Conservation (phyloP, 768 basidiomycete genomes). For the Russula sp. region DNA sequence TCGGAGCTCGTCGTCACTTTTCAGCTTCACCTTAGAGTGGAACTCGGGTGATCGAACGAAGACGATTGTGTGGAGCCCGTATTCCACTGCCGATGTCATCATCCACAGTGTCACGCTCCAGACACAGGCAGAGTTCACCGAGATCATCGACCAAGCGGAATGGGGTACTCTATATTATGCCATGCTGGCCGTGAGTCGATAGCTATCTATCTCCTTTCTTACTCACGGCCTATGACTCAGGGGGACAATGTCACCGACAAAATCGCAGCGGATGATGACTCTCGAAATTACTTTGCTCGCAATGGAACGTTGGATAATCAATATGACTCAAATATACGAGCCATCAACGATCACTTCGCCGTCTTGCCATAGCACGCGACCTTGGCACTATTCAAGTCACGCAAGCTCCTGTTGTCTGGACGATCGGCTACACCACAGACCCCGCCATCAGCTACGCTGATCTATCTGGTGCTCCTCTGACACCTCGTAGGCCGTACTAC, state of each 20-base stretch:
- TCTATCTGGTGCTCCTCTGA: conserved; percentile 41
- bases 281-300: conserved; percentile 28
- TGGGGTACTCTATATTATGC: too few species aligned
- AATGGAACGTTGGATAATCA: conserved; percentile 29
- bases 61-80: conserved; percentile 15
- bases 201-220: too few species aligned
- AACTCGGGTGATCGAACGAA: conserved; percentile 25
- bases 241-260: conserved; percentile 25
- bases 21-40: conserved; percentile 29
- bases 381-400: too few species aligned
- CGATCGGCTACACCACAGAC: too few species aligned
- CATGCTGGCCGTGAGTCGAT: too few species aligned
- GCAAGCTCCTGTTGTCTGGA: too few species aligned
- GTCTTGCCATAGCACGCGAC: conserved; percentile 34
- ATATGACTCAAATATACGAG: conserved; percentile 15
- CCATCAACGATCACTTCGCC: conserved; percentile 26
- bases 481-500: conserved; percentile 46
- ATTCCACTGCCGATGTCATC: neutral
- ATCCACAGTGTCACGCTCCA: too few species aligned
- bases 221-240: conserved; percentile 1
- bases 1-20: too few species aligned
- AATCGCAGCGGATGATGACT: conserved; percentile 16
- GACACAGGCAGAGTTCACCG: too few species aligned
- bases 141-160: too few species aligned
- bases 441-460: conserved; percentile 33